Base-by-base conservation (phyloP, 2,329 filamentous ascomycete species). In the Apiospora koreana region DNA sequence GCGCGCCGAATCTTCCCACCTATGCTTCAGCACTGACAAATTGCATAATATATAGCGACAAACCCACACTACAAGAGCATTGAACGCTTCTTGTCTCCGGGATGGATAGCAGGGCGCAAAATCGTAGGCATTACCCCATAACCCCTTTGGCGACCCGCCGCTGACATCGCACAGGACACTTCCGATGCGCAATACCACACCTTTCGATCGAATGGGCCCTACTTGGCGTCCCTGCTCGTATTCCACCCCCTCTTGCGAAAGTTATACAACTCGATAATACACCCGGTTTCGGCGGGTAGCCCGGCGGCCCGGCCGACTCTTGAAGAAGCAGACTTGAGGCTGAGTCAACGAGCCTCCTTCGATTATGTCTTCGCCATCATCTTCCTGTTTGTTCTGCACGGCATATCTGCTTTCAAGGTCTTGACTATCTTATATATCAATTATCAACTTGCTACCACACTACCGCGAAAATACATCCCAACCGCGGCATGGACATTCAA, bases 81-180 rank as follows among this genome's bases (percentile, higher is more conserved):
- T 78, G 87, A 92, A 72, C 84, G 85, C 71, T 84, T 91, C 48
- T 87, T 99, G 21, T 91, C 90, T 2, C 86, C 90, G 10, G 97
- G 96, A 75, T 99, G 96, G 96, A 93, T 99, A 70, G 93, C 92
- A 9, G 95, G 95, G 35, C 92, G 95, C 71, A 94, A 94, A 86
- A 94, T 98, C 73, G 93, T 94, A 86, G 77, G 89, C 80, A 18
- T 46, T 38, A 41, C 65, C 38, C 62, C 54, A 8, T 31, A 68
- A n/a, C 5, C 28, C 48, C 45, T 62, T 21, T 38, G 12, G 46
- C 25, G 68, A 71, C 68, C 74, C 70, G 50, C 42, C 41, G n/a
- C 65, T 65, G 42, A 65, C 65, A 64, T 31, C 69, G 62, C 46
- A 42, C 21, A 94, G 92, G 96, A 99, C 82, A 91, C 94, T 73